Base-by-base conservation (phyloP, 768 basidiomycete species). In the Mycena alexandri region DNA sequence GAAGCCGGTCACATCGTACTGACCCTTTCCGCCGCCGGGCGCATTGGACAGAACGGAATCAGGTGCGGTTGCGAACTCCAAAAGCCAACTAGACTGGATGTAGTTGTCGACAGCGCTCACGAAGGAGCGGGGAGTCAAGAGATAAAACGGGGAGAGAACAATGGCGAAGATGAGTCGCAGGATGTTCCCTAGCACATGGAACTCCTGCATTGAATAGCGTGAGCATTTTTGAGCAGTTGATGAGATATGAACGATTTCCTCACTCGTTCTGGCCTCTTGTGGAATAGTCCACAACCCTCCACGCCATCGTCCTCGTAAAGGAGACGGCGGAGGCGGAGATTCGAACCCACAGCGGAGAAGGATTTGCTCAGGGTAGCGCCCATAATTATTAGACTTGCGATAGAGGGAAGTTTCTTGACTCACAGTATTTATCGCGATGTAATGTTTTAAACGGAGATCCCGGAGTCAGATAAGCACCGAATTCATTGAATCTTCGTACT, bases 231-330 rank as follows among this genome's bases (percentile, higher is more conserved):
- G 8, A 2, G 51, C 47, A 6, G 12, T 3, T 19, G 14, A 4
- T 12, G n/a, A 22, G 5, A n/a, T 10, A 16, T 6, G 29, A 29
- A 29, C 6, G 3, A 29, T 3, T 29, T 29, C 29, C 29, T 8
- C 34, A 50, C 53, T 34, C 1, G 36, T 9, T 63, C 62, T 38
- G 44, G 54, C 12, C 25, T 24, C 9, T 42, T 55, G 54, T 56
- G 62, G 34, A 63, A 63, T 22, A 25, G 5, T 7, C 62, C 62
- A 14, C 53, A 56, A 7, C 62, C 62, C 54, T 50, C 53, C 10
- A 63, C 46, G 25, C 46, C 54, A 12, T 47, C 62, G 34, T 63
- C 54, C 29, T 63, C 46, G 1, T 16, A 46, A 8, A 63, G 25
- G 16, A 63, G 29, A 34, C 62, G 62, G 17, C 54, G 21, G 4